Percentiles rank a stretch among this genome's conserved stretches.
These are phyloP conservation scores for Kazachstania taianensis DNA, from an alignment of 805 yeast species.

Conservation along the genomic window DNA sequence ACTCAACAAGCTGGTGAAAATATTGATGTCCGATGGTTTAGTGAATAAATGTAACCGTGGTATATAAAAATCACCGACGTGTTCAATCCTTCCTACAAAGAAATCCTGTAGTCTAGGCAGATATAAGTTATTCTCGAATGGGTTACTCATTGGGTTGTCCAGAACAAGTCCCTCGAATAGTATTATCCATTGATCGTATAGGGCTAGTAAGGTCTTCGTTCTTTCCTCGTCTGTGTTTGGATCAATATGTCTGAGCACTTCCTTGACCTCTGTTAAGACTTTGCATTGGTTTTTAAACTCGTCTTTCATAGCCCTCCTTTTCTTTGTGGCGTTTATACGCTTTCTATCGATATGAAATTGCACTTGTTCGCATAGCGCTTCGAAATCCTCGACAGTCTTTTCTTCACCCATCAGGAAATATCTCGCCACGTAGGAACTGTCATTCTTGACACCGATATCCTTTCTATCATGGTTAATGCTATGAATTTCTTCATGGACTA, in stretches of 20 bases:
- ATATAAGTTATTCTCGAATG: constrained; percentile 20
- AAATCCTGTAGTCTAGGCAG: constrained; percentile 24
- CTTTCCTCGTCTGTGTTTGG: constrained; percentile 7
- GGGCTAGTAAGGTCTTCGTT: constrained; percentile 7
- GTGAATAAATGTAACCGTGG: constrained; percentile 16
- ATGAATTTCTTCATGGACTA: constrained; percentile 23
- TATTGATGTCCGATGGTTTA: background rate
- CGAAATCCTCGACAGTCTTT: constrained; percentile 16
- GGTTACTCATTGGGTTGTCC: constrained; percentile 23
- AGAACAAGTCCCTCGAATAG: constrained; percentile 18
- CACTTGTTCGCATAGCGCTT: constrained; percentile 18
- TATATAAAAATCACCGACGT: constrained; percentile 27
- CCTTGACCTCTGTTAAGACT: constrained; percentile 14
- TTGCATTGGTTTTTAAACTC: constrained; percentile 16
- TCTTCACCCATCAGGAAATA: constrained; percentile 18
- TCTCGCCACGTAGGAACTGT: constrained; percentile 22
- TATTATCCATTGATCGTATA: constrained; percentile 21
- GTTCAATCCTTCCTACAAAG: constrained; percentile 24
- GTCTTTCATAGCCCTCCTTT: constrained; percentile 13
- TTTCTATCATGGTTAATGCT: constrained; percentile 19
- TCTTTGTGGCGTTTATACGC: constrained; percentile 16
- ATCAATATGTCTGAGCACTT: constrained; percentile 10
- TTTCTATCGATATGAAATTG: constrained; percentile 18
- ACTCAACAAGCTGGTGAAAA: constrained; percentile 12
- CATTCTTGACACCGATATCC: constrained; percentile 22